Evolutionary conservation across 1,284 basidiomycete species (phyloP).

Genomic region (Apiotrichum mycotoxinovorans): DNA sequence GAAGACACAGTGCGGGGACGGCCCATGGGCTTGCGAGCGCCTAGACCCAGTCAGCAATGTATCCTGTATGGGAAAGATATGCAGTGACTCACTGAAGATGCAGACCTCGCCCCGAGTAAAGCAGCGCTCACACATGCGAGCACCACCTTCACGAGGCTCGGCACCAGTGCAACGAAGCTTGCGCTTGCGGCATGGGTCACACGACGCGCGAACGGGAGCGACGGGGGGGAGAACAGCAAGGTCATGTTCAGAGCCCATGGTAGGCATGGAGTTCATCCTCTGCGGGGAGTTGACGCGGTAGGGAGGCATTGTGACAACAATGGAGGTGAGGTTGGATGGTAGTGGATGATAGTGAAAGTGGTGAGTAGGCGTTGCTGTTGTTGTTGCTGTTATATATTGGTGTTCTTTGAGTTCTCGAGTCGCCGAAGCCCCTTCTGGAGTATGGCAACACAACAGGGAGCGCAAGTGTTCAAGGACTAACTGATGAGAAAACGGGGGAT

Average conservation of each 20-base stretch:
- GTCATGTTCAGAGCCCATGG: not conserved
- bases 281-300: not conserved
- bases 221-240: not conserved
- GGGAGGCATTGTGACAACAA: not conserved
- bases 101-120: not conserved
- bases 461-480: too few species aligned
- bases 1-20: constrained; percentile 1
- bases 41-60: not conserved
- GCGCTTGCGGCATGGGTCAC: constrained; percentile 3
- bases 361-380: too few species aligned
- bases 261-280: not conserved
- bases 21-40: constrained; percentile 4
- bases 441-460: too few species aligned
- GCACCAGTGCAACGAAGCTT: constrained; percentile 5
- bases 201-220: not conserved
- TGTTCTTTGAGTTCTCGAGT: too few species aligned
- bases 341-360: too few species aligned
- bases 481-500: too few species aligned
- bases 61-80: not conserved
- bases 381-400: too few species aligned
- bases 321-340: too few species aligned
- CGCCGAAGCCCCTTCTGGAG: too few species aligned
- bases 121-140: not conserved
- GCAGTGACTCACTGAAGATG: not conserved
- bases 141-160: not conserved